These are phyloP conservation scores for Perilla frutescens DNA, from an alignment of 257 asterid species.

Conservation along the genomic window DNA sequence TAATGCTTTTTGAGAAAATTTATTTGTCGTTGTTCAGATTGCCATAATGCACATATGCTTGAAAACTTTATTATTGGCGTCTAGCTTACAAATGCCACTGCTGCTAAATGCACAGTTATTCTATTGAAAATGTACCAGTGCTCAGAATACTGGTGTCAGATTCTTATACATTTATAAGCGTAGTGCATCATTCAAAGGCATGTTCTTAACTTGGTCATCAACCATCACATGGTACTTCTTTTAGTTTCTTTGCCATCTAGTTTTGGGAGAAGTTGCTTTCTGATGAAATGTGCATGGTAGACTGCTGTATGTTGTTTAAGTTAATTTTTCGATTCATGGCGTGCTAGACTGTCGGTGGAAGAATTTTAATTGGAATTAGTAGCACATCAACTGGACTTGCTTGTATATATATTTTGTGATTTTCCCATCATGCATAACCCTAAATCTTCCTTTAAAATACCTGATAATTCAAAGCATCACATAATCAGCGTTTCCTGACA, in stretches of 20 bases:
- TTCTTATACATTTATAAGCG: background rate
- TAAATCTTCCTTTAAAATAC: conserved; percentile 77
- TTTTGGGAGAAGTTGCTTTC: too few species aligned
- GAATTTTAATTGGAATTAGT: too few species aligned
- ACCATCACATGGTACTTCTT: conserved; percentile 6
- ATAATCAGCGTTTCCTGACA: conserved; percentile 18
- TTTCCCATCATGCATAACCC: conserved; percentile 51
- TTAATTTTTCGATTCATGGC: too few species aligned
- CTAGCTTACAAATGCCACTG: background rate
- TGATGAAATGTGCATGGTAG: too few species aligned
- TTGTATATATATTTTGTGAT: too few species aligned
- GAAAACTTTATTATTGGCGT: background rate
- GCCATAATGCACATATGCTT: background rate
- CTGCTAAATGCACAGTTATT: background rate
- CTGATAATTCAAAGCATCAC: conserved; percentile 41
- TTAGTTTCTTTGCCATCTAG: background rate
- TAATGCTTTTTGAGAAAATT: background rate
- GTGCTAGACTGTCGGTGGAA: too few species aligned
- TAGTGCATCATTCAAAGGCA: background rate
- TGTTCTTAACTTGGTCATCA: background rate
- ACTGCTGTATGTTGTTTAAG: too few species aligned
- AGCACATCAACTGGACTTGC: too few species aligned
- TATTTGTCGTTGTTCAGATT: background rate
- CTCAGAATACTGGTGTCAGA: background rate
- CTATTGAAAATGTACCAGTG: background rate